Conservation (phyloP, 75 land plant genomes). For the Picea sitchensis region DNA sequence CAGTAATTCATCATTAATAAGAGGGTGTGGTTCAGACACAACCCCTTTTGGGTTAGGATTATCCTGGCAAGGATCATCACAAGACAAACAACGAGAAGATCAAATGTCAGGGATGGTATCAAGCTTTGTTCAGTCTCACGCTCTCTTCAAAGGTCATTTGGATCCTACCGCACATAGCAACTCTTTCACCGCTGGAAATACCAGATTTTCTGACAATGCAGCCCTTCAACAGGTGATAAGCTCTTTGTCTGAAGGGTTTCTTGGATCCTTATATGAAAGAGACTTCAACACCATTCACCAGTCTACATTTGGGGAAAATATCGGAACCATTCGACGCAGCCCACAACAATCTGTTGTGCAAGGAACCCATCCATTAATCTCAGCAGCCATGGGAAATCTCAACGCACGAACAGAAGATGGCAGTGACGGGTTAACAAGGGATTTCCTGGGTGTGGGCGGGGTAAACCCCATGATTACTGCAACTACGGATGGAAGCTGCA, state of each 20-base stretch:
- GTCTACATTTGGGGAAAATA: conserved; percentile 1
- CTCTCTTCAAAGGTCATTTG: background rate
- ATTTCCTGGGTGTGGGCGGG: background rate
- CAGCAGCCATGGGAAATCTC: background rate
- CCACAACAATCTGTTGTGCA: background rate
- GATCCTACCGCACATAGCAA: background rate
- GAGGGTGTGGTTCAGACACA: background rate
- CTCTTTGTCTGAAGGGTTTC: background rate
- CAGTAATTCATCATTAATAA: conserved; percentile 21
- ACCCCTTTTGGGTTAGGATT: background rate
- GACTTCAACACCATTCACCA: background rate
- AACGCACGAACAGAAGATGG: background rate
- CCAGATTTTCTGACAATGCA: background rate
- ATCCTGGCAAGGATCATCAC: background rate
- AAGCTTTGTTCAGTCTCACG: background rate
- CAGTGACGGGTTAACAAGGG: background rate
- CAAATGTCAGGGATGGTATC: no score
- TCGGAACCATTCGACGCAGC: background rate
- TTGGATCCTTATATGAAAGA: background rate
- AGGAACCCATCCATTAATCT: background rate
- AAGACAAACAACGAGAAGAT: background rate
- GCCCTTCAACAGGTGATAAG: background rate
- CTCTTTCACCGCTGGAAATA: no score
- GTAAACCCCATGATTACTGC: no score
- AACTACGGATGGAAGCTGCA: no score